Percentiles rank a stretch among this genome's conserved stretches.
Conservation (phyloP, 2,329 filamentous ascomycete genomes). For the Colletotrichum sp. region DNA sequence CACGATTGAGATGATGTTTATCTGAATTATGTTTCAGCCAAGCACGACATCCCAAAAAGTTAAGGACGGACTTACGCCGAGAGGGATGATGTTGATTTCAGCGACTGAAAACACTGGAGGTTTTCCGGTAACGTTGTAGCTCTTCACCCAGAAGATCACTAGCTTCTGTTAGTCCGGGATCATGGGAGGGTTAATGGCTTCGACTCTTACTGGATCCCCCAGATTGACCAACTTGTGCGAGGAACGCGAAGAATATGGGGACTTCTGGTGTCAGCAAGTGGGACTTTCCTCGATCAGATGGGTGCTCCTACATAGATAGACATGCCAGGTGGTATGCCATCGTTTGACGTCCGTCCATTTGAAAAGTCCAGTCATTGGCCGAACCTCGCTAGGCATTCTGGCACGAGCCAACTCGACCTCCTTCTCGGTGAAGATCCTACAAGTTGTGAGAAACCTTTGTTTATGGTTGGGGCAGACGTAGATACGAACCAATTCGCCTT, state of each 20-base stretch:
- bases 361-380: slow-evolving; percentile 28
- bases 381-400: slow-evolving; percentile 28
- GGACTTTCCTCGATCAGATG: neutral
- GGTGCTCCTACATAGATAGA: slow-evolving; percentile 27
- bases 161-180: neutral
- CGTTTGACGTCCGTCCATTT: slow-evolving; percentile 32
- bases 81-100: slow-evolving; percentile 31
- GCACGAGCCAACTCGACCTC: slow-evolving; percentile 26
- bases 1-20: slow-evolving; percentile 28
- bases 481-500: slow-evolving; percentile 28
- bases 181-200: neutral
- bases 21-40: slow-evolving; percentile 7
- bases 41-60: too few relatives aligned
- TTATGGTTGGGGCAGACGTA: neutral
- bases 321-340: slow-evolving; percentile 34
- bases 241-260: slow-evolving; percentile 27
- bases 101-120: slow-evolving; percentile 26
- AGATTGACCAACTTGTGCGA: slow-evolving; percentile 25
- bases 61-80: slow-evolving; percentile 23
- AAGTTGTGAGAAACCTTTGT: rapidly evolving
- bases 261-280: neutral
- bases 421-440: slow-evolving; percentile 27
- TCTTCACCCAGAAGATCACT: slow-evolving; percentile 34
- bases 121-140: slow-evolving; percentile 27
- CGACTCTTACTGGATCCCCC: slow-evolving; percentile 26